phyloP scores from a whole-genome alignment of 768 basidiomycete genomes.

The Termitomyces bulborhizus region DNA sequence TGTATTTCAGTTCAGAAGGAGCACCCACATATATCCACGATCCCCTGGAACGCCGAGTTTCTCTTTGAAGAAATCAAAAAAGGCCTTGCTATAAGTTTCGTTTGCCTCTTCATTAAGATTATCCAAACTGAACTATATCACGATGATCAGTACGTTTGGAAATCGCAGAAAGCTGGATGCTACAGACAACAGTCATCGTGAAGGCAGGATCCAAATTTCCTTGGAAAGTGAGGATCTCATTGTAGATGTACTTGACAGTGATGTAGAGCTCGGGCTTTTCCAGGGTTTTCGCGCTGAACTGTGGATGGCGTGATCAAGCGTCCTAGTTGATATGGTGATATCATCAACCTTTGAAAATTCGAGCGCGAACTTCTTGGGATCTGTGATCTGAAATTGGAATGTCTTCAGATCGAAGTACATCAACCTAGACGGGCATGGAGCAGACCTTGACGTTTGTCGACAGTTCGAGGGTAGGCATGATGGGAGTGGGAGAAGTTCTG shows the following conservation, averaged over 20 bases:
- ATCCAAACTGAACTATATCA: slow-evolving; percentile 46
- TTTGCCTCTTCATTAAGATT: slow-evolving; percentile 44
- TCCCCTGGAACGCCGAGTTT: slow-evolving; percentile 44
- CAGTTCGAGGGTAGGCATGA: slow-evolving; percentile 38
- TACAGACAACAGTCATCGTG: slow-evolving; percentile 49
- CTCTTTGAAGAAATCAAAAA: slow-evolving; percentile 49
- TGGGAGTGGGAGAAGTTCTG: not conserved
- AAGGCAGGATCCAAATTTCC: slow-evolving; percentile 67
- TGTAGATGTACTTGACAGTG: slow-evolving; percentile 46
- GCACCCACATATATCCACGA: slow-evolving; percentile 54
- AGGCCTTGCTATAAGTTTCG: slow-evolving; percentile 45
- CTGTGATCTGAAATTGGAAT: slow-evolving; percentile 20
- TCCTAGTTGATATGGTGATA: not conserved
- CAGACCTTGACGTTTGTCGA: slow-evolving; percentile 38
- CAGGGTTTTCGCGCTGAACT: slow-evolving; percentile 50
- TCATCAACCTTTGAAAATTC: slow-evolving; percentile 52
- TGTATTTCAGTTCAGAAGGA: not conserved
- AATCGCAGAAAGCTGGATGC: not conserved
- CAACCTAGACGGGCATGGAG: not conserved
- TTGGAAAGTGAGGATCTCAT: slow-evolving; percentile 52
- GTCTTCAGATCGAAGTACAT: not conserved
- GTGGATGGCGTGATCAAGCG: not conserved
- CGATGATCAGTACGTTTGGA: not conserved
- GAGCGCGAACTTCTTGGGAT: slow-evolving; percentile 35
- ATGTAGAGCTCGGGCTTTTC: slow-evolving; percentile 52